Base-by-base conservation (phyloP, 495 filamentous ascomycete genomes). In the Xylaria venustula region DNA sequence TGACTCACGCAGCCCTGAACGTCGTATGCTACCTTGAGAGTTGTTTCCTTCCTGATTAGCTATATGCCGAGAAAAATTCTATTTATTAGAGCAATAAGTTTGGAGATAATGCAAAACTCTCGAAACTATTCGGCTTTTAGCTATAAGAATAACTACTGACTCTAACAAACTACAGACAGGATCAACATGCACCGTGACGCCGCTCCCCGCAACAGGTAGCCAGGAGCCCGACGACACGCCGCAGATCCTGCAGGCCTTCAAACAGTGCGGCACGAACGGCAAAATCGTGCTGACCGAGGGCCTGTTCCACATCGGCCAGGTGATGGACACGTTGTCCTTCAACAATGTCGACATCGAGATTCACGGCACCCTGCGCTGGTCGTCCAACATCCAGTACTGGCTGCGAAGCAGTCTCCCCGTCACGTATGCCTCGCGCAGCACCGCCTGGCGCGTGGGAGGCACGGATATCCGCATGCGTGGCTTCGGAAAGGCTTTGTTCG, bases 171-270 rank as follows among this genome's bases (percentile, higher is more conserved):
- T n/a, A n/a, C n/a, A n/a, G 15, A 66, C 67, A 1, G 74, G 70
- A 19, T 72, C 75, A 51, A 74, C 71, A 28, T 77, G 74, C 58
- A 72, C 71, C 20, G 71, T 75, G 19, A 76, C 73, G 9, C 71
- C 74, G 19, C 25, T 71, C 25, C 50, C 60, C 19, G 45, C 52
- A 3, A 51, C 54, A 57, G 53, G 9, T 25, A 68, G 65, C 46
- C 50, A 56, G 19, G 64, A 69, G n/a, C 64, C 64, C 23, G 76
- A 79, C 53, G 76, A 77, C 58, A 74, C 71, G 30, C 73, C 73
- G n/a, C 74, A 77, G 61, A 77, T 77, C 55, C 63, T 75, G 9
- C 60, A 73, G n/a, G 75, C 76, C 2, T 79, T 79, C 66, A 67
- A 68, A 40, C 69, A 72, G 42, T 78, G 75, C 61, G 67, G 71